phyloP scores from a whole-genome alignment of 805 yeast species.

The Yamadazyma scolyti region DNA sequence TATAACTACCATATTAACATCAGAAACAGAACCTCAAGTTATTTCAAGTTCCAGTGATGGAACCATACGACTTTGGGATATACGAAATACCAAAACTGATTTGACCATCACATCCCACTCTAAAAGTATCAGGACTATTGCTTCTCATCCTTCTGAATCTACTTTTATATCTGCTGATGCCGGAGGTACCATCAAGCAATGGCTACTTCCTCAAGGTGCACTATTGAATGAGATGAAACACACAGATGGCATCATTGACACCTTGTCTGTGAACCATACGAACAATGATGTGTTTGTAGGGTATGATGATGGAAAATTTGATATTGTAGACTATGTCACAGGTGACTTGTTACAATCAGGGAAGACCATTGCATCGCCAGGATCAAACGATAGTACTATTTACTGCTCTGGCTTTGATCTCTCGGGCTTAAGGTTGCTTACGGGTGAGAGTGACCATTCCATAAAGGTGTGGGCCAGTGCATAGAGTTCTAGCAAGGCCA shows the following conservation, averaged over 20 bases:
- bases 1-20: slow-evolving; percentile 64
- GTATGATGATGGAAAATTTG: slow-evolving; percentile 75
- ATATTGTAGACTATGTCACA: slow-evolving; percentile 71
- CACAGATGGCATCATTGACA: slow-evolving; percentile 56
- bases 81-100: slow-evolving; percentile 70
- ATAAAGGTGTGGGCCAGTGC: slow-evolving; percentile 75
- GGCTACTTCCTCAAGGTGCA: slow-evolving; percentile 77
- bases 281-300: slow-evolving; percentile 70
- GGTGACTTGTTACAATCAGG: slow-evolving; percentile 62
- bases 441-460: slow-evolving; percentile 90
- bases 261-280: slow-evolving; percentile 61
- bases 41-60: slow-evolving; percentile 80
- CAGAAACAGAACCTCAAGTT: slow-evolving; percentile 79
- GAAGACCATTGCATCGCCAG: slow-evolving; percentile 58
- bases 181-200: slow-evolving; percentile 70
- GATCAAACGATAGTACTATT: slow-evolving; percentile 67
- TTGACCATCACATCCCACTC: slow-evolving; percentile 81
- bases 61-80: slow-evolving; percentile 87
- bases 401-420: slow-evolving; percentile 70
- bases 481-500: too few relatives aligned
- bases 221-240: slow-evolving; percentile 54
- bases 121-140: slow-evolving; percentile 73
- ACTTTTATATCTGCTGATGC: slow-evolving; percentile 80
- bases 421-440: slow-evolving; percentile 75
- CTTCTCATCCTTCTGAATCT: slow-evolving; percentile 62